A percentile compares a stretch with the other conserved stretches of the same genome.
These are phyloP conservation scores for Sporothrix brunneoviolacea DNA, from an alignment of 2,329 filamentous ascomycete genomes.

Conservation along the genomic window DNA sequence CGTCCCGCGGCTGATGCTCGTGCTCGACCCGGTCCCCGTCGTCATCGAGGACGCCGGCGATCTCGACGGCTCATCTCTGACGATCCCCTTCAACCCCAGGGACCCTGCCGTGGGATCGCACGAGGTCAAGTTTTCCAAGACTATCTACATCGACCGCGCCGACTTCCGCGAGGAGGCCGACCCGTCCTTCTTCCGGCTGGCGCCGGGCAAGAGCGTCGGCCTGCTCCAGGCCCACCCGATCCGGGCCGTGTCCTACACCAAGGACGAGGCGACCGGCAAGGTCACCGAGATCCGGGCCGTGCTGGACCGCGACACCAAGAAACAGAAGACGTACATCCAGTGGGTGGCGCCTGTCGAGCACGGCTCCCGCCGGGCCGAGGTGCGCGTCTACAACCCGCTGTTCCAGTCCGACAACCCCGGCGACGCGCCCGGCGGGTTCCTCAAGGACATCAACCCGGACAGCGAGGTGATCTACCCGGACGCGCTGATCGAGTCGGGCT, in stretches of 20 bases:
- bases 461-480: conserved; percentile 73
- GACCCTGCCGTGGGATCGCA: conserved; percentile 60
- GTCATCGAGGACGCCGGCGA: conserved; percentile 65
- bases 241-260: conserved; percentile 60
- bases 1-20: conserved; percentile 81
- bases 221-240: conserved; percentile 67
- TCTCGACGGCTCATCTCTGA: conserved; percentile 53
- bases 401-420: conserved; percentile 85
- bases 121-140: conserved; percentile 61
- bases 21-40: conserved; percentile 78
- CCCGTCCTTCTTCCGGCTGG: conserved; percentile 70
- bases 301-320: conserved; percentile 64
- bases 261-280: conserved; percentile 48
- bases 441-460: conserved; percentile 76
- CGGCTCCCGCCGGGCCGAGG: conserved; percentile 62
- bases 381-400: conserved; percentile 70
- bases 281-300: conserved; percentile 56
- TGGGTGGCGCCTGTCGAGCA: conserved; percentile 63
- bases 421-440: conserved; percentile 68
- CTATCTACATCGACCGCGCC: conserved; percentile 74
- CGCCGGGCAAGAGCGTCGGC: conserved; percentile 64
- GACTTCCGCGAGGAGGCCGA: conserved; percentile 71
- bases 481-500: conserved; percentile 76
- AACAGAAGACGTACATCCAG: conserved; percentile 79
- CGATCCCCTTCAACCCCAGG: conserved; percentile 76